A percentile compares a stretch with the other conserved stretches of the same genome.
Evolutionary conservation across 495 filamentous ascomycete species (phyloP).

Genomic region (Choiromyces venosus): DNA sequence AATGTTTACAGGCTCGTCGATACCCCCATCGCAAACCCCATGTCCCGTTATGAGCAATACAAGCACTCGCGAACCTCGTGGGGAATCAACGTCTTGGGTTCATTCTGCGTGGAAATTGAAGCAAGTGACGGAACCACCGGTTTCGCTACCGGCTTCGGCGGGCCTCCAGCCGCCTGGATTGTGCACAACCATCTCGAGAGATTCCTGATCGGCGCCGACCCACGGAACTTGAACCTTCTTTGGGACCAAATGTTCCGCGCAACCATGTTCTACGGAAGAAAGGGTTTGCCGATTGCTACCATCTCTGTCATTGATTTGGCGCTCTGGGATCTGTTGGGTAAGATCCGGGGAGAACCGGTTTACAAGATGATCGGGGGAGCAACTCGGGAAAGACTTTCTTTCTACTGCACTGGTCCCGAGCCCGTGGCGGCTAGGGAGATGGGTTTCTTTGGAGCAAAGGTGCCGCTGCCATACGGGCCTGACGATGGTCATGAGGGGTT

Average conservation of each 20-base stretch:
- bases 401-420: constrained; percentile 91
- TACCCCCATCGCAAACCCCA: constrained; percentile 82
- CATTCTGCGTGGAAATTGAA: constrained; percentile 88
- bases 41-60: constrained; percentile 82
- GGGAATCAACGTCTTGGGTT: constrained; percentile 92
- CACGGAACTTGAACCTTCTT: constrained; percentile 76
- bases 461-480: constrained; percentile 79
- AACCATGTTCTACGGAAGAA: constrained; percentile 92
- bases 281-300: constrained; percentile 79
- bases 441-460: constrained; percentile 85
- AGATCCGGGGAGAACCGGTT: constrained; percentile 84
- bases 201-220: constrained; percentile 83
- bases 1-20: constrained; percentile 63
- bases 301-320: constrained; percentile 92
- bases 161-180: constrained; percentile 86
- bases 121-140: constrained; percentile 83
- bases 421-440: constrained; percentile 68
- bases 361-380: constrained; percentile 90
- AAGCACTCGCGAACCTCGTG: constrained; percentile 80
- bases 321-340: constrained; percentile 84
- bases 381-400: constrained; percentile 71
- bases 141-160: constrained; percentile 89
- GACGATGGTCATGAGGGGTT: constrained; percentile 76
- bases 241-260: constrained; percentile 95
- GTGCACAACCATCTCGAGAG: constrained; percentile 84